Percentiles rank a stretch among this genome's conserved stretches.
phyloP scores from a whole-genome alignment of 371 early-diverging fungal genomes.

The Sporodiniella umbellata region DNA sequence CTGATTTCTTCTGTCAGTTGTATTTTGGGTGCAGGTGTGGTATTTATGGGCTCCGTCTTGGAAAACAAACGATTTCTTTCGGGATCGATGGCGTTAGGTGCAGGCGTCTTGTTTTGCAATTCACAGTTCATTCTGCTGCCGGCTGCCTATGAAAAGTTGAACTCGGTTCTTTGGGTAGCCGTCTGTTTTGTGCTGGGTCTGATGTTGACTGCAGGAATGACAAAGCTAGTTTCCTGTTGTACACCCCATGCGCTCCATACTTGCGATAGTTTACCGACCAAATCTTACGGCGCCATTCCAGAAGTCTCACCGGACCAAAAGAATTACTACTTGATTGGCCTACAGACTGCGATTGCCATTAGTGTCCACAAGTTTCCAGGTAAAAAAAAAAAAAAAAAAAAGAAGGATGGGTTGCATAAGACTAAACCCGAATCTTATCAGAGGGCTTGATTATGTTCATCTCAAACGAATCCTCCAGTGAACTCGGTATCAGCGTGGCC shows the following conservation, averaged over 20 bases:
- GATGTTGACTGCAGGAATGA: slow-evolving; percentile 10
- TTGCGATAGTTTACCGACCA: slow-evolving; percentile 7
- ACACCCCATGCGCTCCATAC: slow-evolving; percentile 26
- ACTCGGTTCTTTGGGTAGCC: slow-evolving; percentile 10
- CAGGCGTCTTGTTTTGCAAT: slow-evolving; percentile 24
- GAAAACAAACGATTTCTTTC: slow-evolving; percentile 20
- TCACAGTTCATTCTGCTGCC: slow-evolving; percentile 25
- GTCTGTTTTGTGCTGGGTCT: slow-evolving; percentile 22
- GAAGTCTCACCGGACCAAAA: not conserved
- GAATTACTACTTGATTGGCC: slow-evolving; percentile 44
- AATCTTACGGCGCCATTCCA: not conserved
- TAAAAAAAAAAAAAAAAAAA: slow-evolving; percentile 8
- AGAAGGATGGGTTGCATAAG: slow-evolving; percentile 2
- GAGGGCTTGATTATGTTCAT: slow-evolving; percentile 81
- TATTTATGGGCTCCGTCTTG: slow-evolving; percentile 11
- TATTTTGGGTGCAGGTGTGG: slow-evolving; percentile 22
- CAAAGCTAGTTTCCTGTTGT: slow-evolving; percentile 10
- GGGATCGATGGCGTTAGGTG: slow-evolving; percentile 23
- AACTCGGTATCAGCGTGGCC: slow-evolving; percentile 69
- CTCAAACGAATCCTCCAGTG: slow-evolving; percentile 59
- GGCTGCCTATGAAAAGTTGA: slow-evolving; percentile 15
- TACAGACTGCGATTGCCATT: slow-evolving; percentile 71
- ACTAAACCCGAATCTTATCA: no score
- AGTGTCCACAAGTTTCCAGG: slow-evolving; percentile 72
- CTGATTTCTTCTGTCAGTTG: slow-evolving; percentile 21